Base-by-base conservation (phyloP, 2,329 filamentous ascomycete genomes). In the Tolypocladium tundrense region DNA sequence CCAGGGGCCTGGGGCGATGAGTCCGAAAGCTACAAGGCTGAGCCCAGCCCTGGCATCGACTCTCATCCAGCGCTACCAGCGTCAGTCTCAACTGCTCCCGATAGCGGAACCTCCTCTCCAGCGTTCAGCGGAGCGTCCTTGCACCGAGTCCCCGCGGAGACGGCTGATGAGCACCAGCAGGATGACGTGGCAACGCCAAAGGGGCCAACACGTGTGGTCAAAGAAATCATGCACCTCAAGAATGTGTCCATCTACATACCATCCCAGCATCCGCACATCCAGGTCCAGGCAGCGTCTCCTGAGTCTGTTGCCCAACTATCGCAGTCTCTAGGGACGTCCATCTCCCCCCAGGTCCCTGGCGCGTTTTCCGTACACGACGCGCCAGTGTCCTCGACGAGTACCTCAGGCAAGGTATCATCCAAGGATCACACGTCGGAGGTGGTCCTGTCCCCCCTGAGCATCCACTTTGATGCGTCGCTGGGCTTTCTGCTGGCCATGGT, bases 391-490 rank as follows among this genome's bases (percentile, higher is more conserved):
- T 8, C 31, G 11, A 19, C 31, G 19, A 52, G 4, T 1, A 19
- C 48, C 19, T n/a, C 31, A 10, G 19, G 2, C 19, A 21, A 35
- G 31, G 19, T 10, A 35, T 21, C 48, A 37, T 8, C 31, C 48
- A 21, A 54, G 1, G 68, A 70, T n/a, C 56, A 65, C 54, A 59
- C 59, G 19, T 62, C 84, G 1, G 82, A 85, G 61, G 67, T 84
- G 2, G 66, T 73, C 1, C 59, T 85, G n/a, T 78, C 79, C 2
- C 80, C 82, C 0, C 63, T 84, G 16, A 75, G 75, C 33, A 61
- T 84, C 21, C 74, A 75, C n/a, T 81, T 83, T 52, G 82, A 85
- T 64, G 74, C 79, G 6, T 81, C 82, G 0, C 75, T 83, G 16
- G 81, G 78, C 0, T 82, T 83, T 59, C 67, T 85, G 1, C 67